Conservation (phyloP, 495 filamentous ascomycete species). For the Alectoria sarmentosa region DNA sequence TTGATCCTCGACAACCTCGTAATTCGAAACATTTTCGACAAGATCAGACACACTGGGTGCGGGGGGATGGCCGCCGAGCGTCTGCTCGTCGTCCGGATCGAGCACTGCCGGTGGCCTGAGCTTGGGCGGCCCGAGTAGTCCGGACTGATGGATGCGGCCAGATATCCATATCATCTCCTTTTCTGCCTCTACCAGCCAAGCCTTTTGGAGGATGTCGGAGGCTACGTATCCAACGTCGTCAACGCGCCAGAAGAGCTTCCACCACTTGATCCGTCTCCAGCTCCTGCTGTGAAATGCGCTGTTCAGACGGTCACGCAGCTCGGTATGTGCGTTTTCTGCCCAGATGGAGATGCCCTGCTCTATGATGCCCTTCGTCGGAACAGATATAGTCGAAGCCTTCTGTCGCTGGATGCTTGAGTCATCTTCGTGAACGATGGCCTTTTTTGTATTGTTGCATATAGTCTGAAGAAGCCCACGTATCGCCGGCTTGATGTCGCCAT, state of each 20-base stretch:
- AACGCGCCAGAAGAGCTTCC: slow-evolving; percentile 89
- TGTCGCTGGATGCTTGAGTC: slow-evolving; percentile 33
- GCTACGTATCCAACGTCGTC: slow-evolving; percentile 83
- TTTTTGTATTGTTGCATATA: slow-evolving; percentile 51
- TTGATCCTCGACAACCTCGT: slow-evolving; percentile 15
- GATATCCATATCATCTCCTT: slow-evolving; percentile 68
- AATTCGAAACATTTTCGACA: slow-evolving; percentile 7
- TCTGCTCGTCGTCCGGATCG: slow-evolving; percentile 13
- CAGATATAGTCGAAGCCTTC: slow-evolving; percentile 34
- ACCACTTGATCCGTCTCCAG: slow-evolving; percentile 81
- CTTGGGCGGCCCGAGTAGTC: slow-evolving; percentile 35
- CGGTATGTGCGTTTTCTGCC: slow-evolving; percentile 73
- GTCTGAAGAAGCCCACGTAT: slow-evolving; percentile 60
- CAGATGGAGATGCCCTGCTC: slow-evolving; percentile 54
- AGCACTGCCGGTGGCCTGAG: slow-evolving; percentile 10
- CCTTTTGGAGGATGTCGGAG: slow-evolving; percentile 62
- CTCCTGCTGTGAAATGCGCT: slow-evolving; percentile 57
- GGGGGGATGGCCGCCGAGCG: slow-evolving; percentile 15
- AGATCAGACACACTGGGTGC: slow-evolving; percentile 19
- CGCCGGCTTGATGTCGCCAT: slow-evolving; percentile 49
- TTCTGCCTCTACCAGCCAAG: slow-evolving; percentile 71
- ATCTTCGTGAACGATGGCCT: slow-evolving; percentile 47
- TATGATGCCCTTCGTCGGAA: slow-evolving; percentile 43
- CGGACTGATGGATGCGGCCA: slow-evolving; percentile 71
- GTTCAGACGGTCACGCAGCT: slow-evolving; percentile 72